Conservation (phyloP, 345 rosid species). For the Arabidopsis arenosa region DNA sequence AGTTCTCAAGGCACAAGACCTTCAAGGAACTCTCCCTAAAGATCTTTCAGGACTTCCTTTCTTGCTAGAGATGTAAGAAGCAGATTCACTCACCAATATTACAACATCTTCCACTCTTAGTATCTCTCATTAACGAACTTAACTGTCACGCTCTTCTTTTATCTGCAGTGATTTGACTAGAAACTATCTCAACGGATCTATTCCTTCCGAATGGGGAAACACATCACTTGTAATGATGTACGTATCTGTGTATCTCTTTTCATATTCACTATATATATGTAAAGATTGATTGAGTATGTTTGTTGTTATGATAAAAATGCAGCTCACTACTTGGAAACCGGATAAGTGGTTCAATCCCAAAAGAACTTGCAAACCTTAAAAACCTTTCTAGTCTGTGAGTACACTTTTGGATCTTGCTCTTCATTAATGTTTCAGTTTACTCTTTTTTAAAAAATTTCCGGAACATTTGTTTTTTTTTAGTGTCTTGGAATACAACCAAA, state of each 20-base stretch:
- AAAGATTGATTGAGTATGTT: constrained; percentile 6
- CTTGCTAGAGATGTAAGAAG: constrained; percentile 52
- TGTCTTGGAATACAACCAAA: constrained; percentile 46
- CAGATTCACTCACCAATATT: background rate
- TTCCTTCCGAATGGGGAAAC: constrained; percentile 60
- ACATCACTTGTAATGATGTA: constrained; percentile 50
- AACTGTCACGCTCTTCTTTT: constrained; percentile 17
- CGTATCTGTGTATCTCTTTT: constrained; percentile 8
- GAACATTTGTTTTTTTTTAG: constrained; percentile 33
- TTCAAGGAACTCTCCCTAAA: constrained; percentile 55
- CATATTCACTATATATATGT: constrained; percentile 13
- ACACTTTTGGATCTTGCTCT: constrained; percentile 1
- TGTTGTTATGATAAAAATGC: constrained; percentile 32
- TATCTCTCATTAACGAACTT: constrained; percentile 10
- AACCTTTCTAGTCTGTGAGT: constrained; percentile 55
- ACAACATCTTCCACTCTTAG: background rate
- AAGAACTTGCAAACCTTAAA: constrained; percentile 54
- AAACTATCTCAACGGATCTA: constrained; percentile 60
- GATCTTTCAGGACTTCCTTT: constrained; percentile 52
- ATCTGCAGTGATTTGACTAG: constrained; percentile 53
- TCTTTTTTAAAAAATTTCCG: background rate
- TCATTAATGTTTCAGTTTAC: background rate
- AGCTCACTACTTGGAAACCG: constrained; percentile 59
- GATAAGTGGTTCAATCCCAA: constrained; percentile 57
- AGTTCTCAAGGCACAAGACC: constrained; percentile 51